These are phyloP conservation scores for Xylariaceae sp. DNA, from an alignment of 2,329 filamentous ascomycete genomes.

Conservation along the genomic window DNA sequence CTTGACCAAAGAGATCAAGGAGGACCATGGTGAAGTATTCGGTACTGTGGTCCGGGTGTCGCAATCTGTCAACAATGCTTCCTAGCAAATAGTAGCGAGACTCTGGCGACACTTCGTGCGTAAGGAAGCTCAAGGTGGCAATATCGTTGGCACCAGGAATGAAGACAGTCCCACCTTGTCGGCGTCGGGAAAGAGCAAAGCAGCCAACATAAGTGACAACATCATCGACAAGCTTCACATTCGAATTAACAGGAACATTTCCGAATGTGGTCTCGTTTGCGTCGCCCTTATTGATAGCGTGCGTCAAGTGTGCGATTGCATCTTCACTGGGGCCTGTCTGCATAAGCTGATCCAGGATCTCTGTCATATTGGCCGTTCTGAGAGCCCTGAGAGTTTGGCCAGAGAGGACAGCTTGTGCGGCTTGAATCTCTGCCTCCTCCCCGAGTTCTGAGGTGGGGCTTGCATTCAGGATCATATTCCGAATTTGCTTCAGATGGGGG, in stretches of 20 bases:
- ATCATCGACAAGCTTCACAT: conserved; percentile 71
- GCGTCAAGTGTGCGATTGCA: conserved; percentile 70
- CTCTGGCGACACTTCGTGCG: conserved; percentile 70
- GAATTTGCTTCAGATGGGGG: conserved; percentile 77
- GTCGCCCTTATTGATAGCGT: conserved; percentile 62
- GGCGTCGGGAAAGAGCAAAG: conserved; percentile 60
- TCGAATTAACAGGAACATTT: conserved; percentile 62
- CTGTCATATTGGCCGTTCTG: conserved; percentile 52
- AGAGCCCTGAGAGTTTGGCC: conserved; percentile 35
- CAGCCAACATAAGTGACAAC: conserved; percentile 80
- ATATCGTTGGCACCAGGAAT: conserved; percentile 63
- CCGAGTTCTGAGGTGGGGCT: conserved; percentile 63
- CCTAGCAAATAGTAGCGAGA: conserved; percentile 79
- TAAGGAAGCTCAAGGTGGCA: conserved; percentile 69
- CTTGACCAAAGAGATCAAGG: conserved; percentile 77
- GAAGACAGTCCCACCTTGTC: conserved; percentile 60
- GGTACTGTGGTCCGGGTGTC: conserved; percentile 84
- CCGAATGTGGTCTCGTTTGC: conserved; percentile 61
- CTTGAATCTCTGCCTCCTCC: conserved; percentile 57
- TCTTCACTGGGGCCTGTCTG: conserved; percentile 64
- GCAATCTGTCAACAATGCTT: conserved; percentile 86
- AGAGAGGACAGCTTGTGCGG: conserved; percentile 31
- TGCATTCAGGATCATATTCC: conserved; percentile 82
- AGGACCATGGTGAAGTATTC: conserved; percentile 88
- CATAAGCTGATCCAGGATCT: conserved; percentile 56